Conservation (phyloP, 1,284 basidiomycete genomes). For the Moesziomyces antarcticus region DNA sequence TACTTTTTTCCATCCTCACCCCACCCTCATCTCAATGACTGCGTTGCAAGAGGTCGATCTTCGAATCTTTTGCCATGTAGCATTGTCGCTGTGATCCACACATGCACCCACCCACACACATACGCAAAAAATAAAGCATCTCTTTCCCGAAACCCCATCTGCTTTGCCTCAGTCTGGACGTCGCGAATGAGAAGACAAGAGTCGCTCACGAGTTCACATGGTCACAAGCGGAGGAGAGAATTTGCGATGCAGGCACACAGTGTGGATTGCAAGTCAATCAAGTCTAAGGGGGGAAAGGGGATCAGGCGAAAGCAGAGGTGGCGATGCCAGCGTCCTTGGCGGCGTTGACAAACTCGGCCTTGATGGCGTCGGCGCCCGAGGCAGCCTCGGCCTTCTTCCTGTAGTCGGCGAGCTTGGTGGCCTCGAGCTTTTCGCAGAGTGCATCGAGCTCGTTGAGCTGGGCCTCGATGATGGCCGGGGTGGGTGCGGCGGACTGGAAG, state of each 20-base stretch:
- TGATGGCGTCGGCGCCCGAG: conserved; percentile 60
- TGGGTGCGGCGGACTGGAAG: conserved; percentile 71
- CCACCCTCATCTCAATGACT: background rate
- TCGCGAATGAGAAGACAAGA: background rate
- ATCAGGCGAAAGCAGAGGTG: conserved; percentile 58
- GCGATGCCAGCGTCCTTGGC: conserved; percentile 67
- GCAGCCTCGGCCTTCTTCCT: conserved; percentile 70
- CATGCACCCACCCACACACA: background rate
- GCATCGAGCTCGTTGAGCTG: conserved; percentile 73
- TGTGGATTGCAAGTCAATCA: background rate
- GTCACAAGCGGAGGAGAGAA: background rate
- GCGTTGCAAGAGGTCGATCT: background rate
- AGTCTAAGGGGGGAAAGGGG: background rate
- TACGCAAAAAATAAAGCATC: background rate
- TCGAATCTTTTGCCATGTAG: no score
- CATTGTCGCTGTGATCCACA: no score
- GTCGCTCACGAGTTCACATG: background rate
- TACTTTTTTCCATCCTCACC: conserved; percentile 25
- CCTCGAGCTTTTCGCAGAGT: conserved; percentile 70
- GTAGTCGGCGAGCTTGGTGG: conserved; percentile 71
- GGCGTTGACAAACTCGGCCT: conserved; percentile 71
- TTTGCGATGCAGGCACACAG: background rate
- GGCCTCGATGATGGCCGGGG: conserved; percentile 71
- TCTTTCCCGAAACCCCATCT: background rate
- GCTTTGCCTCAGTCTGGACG: background rate